Percentiles rank a stretch among this genome's conserved stretches.
These are phyloP conservation scores for Colletotrichum viniferum DNA, from an alignment of 2,329 filamentous ascomycete species.

Conservation along the genomic window DNA sequence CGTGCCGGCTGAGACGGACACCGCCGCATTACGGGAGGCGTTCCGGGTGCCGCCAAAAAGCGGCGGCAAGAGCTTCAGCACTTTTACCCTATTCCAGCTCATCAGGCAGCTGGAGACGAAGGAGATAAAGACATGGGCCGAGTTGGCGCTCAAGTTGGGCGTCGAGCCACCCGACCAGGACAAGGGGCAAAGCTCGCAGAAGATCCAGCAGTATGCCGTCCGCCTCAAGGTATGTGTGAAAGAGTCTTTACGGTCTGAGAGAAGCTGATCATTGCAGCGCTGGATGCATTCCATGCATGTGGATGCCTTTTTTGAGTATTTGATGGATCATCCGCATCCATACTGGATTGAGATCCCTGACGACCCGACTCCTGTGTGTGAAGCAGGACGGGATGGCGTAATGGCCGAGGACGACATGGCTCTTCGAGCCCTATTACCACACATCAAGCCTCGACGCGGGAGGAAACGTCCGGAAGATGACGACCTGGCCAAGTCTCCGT, in stretches of 20 bases:
- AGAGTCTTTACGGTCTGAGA: background rate
- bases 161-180: conserved; percentile 82
- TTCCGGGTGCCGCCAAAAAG: conserved; percentile 85
- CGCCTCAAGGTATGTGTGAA: conserved; percentile 73
- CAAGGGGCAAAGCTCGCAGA: conserved; percentile 89
- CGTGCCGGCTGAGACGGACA: conserved; percentile 73
- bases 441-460: conserved; percentile 68
- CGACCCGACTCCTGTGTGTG: conserved; percentile 64
- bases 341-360: conserved; percentile 82
- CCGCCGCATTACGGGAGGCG: conserved; percentile 71
- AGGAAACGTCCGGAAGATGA: conserved; percentile 69
- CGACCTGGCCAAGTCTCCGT: conserved; percentile 50
- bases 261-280: conserved; percentile 54
- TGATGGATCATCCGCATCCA: conserved; percentile 75
- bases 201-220: conserved; percentile 94
- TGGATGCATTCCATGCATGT: conserved; percentile 98
- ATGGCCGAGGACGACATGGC: conserved; percentile 88
- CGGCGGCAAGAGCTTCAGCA: conserved; percentile 84
- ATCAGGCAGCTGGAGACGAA: conserved; percentile 79
- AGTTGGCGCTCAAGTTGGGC: conserved; percentile 84
- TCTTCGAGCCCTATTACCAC: conserved; percentile 80
- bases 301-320: conserved; percentile 92
- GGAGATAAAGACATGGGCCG: conserved; percentile 92
- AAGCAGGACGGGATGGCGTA: conserved; percentile 78
- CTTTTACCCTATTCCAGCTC: conserved; percentile 76